These are phyloP conservation scores for Cyclostephanos invisitatus DNA, from an alignment of 108 stramenopile genomes.

Conservation along the genomic window DNA sequence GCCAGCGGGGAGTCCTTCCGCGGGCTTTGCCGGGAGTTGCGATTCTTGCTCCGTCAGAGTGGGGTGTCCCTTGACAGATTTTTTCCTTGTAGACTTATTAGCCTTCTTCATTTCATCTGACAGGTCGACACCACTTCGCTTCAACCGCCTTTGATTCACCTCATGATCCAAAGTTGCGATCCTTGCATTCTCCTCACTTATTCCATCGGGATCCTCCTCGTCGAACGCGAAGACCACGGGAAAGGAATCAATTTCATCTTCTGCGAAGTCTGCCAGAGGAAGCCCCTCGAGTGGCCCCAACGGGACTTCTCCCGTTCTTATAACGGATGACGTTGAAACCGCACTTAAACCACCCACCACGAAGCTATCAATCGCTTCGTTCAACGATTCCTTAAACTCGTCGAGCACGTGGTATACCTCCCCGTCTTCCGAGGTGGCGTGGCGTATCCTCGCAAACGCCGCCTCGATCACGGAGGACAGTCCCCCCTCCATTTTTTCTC, in stretches of 20 bases:
- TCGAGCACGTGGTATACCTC: conserved; percentile 19
- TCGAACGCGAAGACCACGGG: conserved; percentile 33
- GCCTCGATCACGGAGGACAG: conserved; percentile 22
- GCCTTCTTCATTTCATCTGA: neutral
- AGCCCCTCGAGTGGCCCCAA: conserved; percentile 17
- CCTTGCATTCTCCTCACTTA: conserved; percentile 32
- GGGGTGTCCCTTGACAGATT: neutral
- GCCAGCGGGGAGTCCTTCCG: conserved; percentile 22
- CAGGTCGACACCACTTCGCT: neutral
- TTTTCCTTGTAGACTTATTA: neutral
- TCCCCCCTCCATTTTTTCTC: conserved; percentile 3
- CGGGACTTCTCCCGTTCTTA: neutral
- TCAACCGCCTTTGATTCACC: conserved; percentile 15
- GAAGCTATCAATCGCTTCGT: conserved; percentile 4
- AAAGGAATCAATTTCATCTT: conserved; percentile 22
- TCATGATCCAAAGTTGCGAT: conserved; percentile 27
- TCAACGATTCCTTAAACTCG: conserved; percentile 26
- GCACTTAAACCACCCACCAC: neutral
- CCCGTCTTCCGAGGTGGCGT: conserved; percentile 11
- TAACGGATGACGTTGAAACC: neutral
- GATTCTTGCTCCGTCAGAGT: conserved; percentile 4
- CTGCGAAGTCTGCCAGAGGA: conserved; percentile 9
- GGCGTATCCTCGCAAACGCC: conserved; percentile 18
- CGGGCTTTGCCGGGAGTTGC: conserved; percentile 20
- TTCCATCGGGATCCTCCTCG: conserved; percentile 12